Percentiles rank a stretch among this genome's conserved stretches.
These are phyloP conservation scores for Rachicladosporium sp. DNA, from an alignment of 2,329 filamentous ascomycete species.

Conservation along the genomic window DNA sequence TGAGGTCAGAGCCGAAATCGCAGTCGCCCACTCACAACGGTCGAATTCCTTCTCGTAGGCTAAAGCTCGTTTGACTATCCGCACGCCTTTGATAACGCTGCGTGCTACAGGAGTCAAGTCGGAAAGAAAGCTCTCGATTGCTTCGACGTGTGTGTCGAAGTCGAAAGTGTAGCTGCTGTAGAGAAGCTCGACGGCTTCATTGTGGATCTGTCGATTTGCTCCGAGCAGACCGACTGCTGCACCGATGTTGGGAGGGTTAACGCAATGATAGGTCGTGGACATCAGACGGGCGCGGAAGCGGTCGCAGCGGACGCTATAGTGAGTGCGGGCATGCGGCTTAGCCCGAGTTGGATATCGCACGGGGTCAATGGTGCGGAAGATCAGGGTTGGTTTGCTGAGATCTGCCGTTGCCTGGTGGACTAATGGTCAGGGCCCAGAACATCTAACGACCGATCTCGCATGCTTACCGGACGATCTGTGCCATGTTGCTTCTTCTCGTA, in stretches of 20 bases:
- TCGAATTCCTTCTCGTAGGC: constrained; percentile 44
- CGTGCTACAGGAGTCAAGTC: constrained; percentile 42
- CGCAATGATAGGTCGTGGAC: constrained; percentile 45
- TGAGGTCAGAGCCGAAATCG: constrained; percentile 37
- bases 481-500: constrained; percentile 21
- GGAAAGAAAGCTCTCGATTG: constrained; percentile 46
- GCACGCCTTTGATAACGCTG: constrained; percentile 36
- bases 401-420: constrained; percentile 6
- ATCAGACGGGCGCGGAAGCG: constrained; percentile 31
- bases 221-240: constrained; percentile 17
- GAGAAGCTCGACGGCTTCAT: constrained; percentile 44
- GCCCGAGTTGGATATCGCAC: constrained; percentile 17
- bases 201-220: constrained; percentile 34
- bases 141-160: constrained; percentile 49
- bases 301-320: constrained; percentile 29
- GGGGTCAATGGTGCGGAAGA: constrained; percentile 34
- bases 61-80: constrained; percentile 44
- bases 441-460: constrained; percentile 1
- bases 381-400: constrained; percentile 22
- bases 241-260: constrained; percentile 29
- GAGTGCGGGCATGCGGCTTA: constrained; percentile 22
- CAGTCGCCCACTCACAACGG: constrained; percentile 41
- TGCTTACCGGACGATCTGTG: constrained; percentile 7
- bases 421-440: constrained; percentile 17
- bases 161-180: constrained; percentile 47